These are phyloP conservation scores for Aureoboletus auriporus DNA, from an alignment of 768 basidiomycete genomes.

Conservation along the genomic window DNA sequence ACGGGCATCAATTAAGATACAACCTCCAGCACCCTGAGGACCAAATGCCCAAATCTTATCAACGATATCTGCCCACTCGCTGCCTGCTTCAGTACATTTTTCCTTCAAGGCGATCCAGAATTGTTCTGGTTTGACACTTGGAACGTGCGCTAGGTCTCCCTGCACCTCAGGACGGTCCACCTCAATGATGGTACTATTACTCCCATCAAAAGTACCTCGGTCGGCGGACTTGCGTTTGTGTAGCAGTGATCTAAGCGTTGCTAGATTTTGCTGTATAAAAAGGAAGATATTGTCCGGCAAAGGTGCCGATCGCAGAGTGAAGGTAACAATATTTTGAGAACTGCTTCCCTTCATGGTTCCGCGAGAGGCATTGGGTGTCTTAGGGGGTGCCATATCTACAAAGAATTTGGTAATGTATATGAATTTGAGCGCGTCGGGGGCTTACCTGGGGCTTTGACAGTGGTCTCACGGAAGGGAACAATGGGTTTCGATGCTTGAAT, in stretches of 20 bases:
- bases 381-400: conserved; percentile 84
- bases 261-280: conserved; percentile 74
- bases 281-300: conserved; percentile 66
- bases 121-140: conserved; percentile 64
- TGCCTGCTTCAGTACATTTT: conserved; percentile 61
- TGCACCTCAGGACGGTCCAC: conserved; percentile 41
- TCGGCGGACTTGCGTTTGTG: conserved; percentile 43
- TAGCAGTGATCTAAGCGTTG: conserved; percentile 58
- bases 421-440: background rate
- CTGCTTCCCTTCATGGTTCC: conserved; percentile 76
- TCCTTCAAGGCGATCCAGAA: conserved; percentile 75
- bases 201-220: conserved; percentile 18
- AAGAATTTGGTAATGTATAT: conserved; percentile 1
- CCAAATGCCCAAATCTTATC: conserved; percentile 90
- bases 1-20: conserved; percentile 77
- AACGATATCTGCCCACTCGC: conserved; percentile 72
- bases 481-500: conserved; percentile 94
- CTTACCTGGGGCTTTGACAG: conserved; percentile 71
- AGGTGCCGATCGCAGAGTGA: conserved; percentile 79
- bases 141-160: conserved; percentile 57
- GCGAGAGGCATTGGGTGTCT: conserved; percentile 61
- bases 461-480: conserved; percentile 96
- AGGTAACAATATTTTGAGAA: conserved; percentile 68
- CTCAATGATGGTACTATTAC: conserved; percentile 22
- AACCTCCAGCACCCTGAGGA: conserved; percentile 81